Evolutionary conservation across 345 rosid genomes (phyloP), one percentile per base, ranked within the genome.

Genomic region (Geranium brycei): DNA sequence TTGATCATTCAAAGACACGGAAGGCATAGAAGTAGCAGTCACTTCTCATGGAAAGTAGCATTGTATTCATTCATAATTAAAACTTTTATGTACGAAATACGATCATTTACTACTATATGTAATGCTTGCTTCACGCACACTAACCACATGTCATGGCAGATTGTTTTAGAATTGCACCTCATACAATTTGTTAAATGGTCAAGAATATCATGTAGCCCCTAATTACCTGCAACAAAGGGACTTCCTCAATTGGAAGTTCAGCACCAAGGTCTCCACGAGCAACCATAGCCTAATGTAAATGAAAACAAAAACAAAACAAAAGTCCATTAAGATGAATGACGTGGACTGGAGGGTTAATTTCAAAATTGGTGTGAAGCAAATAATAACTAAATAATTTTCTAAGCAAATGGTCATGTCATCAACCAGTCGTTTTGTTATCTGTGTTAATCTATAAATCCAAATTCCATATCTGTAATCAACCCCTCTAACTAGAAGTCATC

Each of bases 191-290:
- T 17, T 58, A 1, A 53, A 4, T 17, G 11, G 23, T 14, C 51
- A 14, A 64, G 16, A 30, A 58, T 10, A 62, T 1, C 55, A 51
- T 31, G 65, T 60, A 58, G 38, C 31, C 11, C 17, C 56, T 56
- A 66, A 23, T 72, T 76, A 91, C 98, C 95, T 92, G 98, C 83
- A 92, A 81, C 64, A 92, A 66, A 7, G 98, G 96, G 62, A 89
- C 96, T 53, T 92, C 98, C 73, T 92, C 98, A 55, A 89, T 83
- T 73, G 98, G 98, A 81, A 92, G 98, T 78, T 92, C 98, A 74
- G 96, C 96, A 66, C 98, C 98, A 70, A 92, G 95, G 78, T 92
- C 96, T 80, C 96, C 98, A 71, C 98, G 96, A 66, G 98, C 98
- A 80, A 92, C 98, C 96, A 92, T 89, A 58, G 98, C 98, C 96